phyloP scores from a whole-genome alignment of 306 rosid genomes.

The Pterocarpus macrocarpus region DNA sequence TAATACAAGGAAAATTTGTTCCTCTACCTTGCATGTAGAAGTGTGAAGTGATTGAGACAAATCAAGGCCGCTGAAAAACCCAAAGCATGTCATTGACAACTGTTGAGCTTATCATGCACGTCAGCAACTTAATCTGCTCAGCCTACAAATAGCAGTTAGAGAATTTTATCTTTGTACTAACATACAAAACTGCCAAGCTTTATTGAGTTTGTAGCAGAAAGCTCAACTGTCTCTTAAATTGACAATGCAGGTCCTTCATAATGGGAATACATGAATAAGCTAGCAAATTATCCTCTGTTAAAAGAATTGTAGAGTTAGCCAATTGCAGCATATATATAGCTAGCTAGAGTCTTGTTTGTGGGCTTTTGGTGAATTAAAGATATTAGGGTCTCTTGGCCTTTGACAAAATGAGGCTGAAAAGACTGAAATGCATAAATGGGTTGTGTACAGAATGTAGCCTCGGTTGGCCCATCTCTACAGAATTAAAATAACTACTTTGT shows the following conservation, averaged over 20 bases:
- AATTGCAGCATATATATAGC: background rate
- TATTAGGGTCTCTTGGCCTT: background rate
- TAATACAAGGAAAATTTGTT: background rate
- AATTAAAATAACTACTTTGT: background rate
- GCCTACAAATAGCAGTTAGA: background rate
- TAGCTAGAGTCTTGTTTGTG: background rate
- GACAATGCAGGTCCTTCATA: background rate
- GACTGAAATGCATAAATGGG: background rate
- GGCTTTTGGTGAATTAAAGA: background rate
- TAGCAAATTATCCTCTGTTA: background rate
- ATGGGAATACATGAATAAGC: background rate
- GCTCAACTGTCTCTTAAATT: background rate
- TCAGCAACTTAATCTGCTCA: background rate
- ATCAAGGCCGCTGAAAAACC: conserved; percentile 19
- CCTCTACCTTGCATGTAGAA: conserved; percentile 1
- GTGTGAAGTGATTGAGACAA: conserved; percentile 15
- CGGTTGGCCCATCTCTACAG: background rate
- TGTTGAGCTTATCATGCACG: conserved; percentile 8
- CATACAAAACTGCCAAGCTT: background rate
- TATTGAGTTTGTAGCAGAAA: background rate
- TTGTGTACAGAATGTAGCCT: background rate
- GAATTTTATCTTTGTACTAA: background rate
- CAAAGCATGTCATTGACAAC: conserved; percentile 16
- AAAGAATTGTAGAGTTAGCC: background rate
- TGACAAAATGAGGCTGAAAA: background rate